Evolutionary conservation across 352 stramenopile species (phyloP), one percentile per base, ranked within the genome.

Genomic region (Phytophthora capsici): DNA sequence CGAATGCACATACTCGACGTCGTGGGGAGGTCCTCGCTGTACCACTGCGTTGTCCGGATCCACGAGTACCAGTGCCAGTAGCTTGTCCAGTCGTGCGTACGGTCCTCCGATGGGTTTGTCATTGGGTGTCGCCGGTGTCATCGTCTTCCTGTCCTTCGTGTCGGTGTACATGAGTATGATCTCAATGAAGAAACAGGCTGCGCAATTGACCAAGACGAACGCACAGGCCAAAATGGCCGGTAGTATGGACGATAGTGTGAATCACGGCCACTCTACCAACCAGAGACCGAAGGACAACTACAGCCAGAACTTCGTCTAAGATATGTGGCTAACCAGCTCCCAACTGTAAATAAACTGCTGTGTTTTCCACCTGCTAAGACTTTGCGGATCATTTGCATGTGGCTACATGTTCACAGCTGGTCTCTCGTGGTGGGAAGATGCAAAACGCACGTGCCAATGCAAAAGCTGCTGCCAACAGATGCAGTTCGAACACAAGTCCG

Each of bases 271-370:
- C 26, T 73, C 63, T 0, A 61, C 36, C 6, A 63, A 51, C 20
- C 56, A 71, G 34, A 52, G 65, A 30, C 73, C 73, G 0, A 78
- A 82, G 53, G 74, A 74, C 53, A 82, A 84, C 51, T 89, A 89
- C 74, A 77, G 76, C 60, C 73, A 86, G 50, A 88, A 89, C 20
- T 84, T 89, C 49, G 78, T 89, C 12, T 88, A 73, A 65, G 44
- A 52, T 20, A 23, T 58, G 9, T 36, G n/a, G 30, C 40, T 54
- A 17, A 10, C 12, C 38, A 20, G 37, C 54, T 46, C 60, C 60
- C 22, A 59, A 67, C 40, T 71, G 57, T 72, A 69, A 66, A 63
- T 52, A 66, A 69, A 48, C 55, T 62, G 40, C 45, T 66, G 52
- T 56, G 48, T 62, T 66, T 57, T 67, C 63, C 57, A 58, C 44